phyloP scores from a whole-genome alignment of 2,329 filamentous ascomycete species.

The Fusarium xyrophilum region DNA sequence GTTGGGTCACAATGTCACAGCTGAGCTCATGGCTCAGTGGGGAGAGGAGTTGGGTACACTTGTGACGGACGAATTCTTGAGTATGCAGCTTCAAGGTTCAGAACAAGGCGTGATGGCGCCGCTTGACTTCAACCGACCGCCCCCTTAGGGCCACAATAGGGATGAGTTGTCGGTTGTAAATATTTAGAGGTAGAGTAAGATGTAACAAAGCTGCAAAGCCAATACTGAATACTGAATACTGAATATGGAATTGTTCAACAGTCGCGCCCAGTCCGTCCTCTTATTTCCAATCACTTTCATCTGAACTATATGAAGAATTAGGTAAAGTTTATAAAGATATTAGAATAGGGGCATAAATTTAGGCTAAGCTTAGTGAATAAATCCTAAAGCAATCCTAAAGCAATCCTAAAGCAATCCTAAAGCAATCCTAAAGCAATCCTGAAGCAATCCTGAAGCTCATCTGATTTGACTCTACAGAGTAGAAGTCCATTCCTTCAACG shows the following conservation, averaged over 20 bases:
- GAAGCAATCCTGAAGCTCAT: neutral
- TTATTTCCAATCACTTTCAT: neutral
- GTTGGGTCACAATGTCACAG: conserved; percentile 35
- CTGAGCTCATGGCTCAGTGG: conserved; percentile 41
- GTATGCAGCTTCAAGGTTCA: conserved; percentile 43
- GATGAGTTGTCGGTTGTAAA: neutral
- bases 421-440: neutral
- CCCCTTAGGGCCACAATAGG: conserved; percentile 16
- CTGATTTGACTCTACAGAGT: neutral
- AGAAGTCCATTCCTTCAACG: neutral
- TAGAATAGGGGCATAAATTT: neutral
- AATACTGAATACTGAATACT: neutral
- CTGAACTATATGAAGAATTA: neutral
- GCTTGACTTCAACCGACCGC: conserved; percentile 45
- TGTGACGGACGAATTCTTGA: conserved; percentile 47
- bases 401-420: neutral
- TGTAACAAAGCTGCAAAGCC: neutral
- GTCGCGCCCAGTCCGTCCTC: neutral
- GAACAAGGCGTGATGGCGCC: conserved; percentile 38
- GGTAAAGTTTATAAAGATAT: neutral
- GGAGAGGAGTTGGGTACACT: conserved; percentile 45
- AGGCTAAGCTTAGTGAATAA: neutral
- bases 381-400: neutral
- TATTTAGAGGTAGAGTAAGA: neutral
- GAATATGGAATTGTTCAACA: neutral